A percentile compares a stretch with the other conserved stretches of the same genome.
These are phyloP conservation scores for Lipomyces yamadae DNA, from an alignment of 805 yeast genomes.

Conservation along the genomic window DNA sequence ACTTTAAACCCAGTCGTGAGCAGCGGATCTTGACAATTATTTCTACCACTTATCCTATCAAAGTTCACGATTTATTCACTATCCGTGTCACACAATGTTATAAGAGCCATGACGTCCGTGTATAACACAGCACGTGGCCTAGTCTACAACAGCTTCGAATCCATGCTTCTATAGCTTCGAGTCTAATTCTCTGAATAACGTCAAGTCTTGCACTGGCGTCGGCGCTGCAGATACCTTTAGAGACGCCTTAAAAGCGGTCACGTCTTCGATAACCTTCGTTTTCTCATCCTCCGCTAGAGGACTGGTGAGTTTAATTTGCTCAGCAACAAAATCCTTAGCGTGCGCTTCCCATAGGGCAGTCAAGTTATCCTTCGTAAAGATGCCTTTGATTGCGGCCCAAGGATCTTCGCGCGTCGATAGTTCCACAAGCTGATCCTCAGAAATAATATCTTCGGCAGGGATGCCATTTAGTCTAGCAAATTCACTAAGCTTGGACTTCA, in stretches of 20 bases:
- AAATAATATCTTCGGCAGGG: constrained; percentile 15
- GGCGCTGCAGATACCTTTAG: constrained; percentile 66
- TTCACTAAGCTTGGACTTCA: constrained; percentile 20
- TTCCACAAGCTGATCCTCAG: background rate
- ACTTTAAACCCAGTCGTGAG: no score
- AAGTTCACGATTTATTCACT: no score
- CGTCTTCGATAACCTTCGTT: constrained; percentile 45
- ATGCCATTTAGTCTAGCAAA: constrained; percentile 27
- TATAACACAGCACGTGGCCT: background rate
- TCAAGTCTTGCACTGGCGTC: constrained; percentile 49
- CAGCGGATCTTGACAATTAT: no score
- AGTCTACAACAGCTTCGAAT: background rate
- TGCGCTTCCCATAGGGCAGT: constrained; percentile 18
- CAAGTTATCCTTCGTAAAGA: constrained; percentile 14
- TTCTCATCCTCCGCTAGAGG: constrained; percentile 56
- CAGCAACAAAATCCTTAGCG: constrained; percentile 21
- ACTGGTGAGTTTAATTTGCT: constrained; percentile 38
- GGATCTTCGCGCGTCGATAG: constrained; percentile 12
- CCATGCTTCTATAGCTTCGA: constrained; percentile 28
- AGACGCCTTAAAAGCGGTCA: constrained; percentile 61
- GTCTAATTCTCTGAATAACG: constrained; percentile 25
- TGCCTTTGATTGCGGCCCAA: constrained; percentile 15
- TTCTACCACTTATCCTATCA: no score
- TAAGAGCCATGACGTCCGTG: no score
- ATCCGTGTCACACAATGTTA: no score